These are phyloP conservation scores for Colletotrichum orchidophilum DNA, from an alignment of 2,329 filamentous ascomycete species.

Conservation along the genomic window DNA sequence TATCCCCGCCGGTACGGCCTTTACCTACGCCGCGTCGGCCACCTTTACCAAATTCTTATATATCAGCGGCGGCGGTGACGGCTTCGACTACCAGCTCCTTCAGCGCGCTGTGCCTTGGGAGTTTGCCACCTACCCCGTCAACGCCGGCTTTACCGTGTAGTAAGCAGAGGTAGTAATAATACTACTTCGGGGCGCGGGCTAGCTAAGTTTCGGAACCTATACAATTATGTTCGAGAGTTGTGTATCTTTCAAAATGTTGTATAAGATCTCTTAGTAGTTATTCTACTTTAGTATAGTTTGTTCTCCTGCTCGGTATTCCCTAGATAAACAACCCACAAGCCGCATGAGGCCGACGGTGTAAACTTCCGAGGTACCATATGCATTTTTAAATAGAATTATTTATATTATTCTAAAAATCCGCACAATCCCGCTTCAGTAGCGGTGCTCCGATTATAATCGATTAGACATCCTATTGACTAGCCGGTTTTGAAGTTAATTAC, in stretches of 20 bases:
- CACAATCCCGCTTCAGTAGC: not conserved
- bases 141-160: conserved; percentile 16
- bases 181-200: not conserved
- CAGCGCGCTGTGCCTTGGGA: conserved; percentile 11
- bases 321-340: conserved; percentile 15
- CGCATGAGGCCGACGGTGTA: conserved; percentile 12
- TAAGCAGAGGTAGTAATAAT: not conserved
- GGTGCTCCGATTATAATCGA: not conserved
- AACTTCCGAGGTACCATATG: not conserved
- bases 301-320: not conserved
- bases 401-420: not conserved
- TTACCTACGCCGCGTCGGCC: conserved; percentile 38
- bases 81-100: conserved; percentile 38
- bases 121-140: conserved; percentile 17
- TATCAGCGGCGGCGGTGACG: conserved; percentile 37
- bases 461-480: not conserved
- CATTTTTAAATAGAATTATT: not conserved
- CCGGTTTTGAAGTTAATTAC: not conserved
- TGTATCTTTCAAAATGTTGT: not conserved
- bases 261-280: not conserved
- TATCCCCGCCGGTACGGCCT: conserved; percentile 35
- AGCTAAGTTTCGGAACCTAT: not conserved
- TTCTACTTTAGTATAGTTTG: not conserved
- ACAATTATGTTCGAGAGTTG: not conserved
- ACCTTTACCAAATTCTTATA: conserved; percentile 41